phyloP scores from a whole-genome alignment of 139 green algal species.

The Dunaliella primolecta region DNA sequence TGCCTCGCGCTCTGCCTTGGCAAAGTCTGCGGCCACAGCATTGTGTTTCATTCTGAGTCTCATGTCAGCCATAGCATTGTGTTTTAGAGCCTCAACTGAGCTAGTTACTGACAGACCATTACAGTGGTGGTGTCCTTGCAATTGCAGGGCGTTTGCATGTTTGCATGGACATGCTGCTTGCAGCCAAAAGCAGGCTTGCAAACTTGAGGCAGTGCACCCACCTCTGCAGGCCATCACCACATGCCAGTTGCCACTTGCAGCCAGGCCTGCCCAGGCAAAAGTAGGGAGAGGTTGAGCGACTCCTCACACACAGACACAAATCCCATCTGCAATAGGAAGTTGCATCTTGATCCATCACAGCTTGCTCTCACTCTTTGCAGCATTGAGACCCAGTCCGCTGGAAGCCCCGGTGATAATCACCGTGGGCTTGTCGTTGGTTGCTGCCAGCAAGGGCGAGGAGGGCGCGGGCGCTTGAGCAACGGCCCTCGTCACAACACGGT shows the following conservation, averaged over 20 bases:
- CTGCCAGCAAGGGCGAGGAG: not conserved
- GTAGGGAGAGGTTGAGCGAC: not conserved
- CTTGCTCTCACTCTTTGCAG: conserved; percentile 42
- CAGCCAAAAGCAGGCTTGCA: no score
- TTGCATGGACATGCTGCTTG: no score
- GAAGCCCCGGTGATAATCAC: conserved; percentile 88
- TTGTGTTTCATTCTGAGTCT: no score
- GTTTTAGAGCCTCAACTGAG: no score
- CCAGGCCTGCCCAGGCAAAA: conserved; percentile 33
- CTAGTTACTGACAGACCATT: no score
- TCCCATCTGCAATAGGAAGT: no score
- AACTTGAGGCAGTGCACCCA: conserved; percentile 42
- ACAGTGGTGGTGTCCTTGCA: no score
- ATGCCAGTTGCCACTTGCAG: conserved; percentile 74
- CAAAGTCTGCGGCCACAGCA: no score
- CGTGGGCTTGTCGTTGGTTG: conserved; percentile 34
- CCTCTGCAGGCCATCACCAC: conserved; percentile 80
- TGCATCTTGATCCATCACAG: no score
- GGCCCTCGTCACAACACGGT: not conserved
- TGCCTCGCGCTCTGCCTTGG: conserved; percentile 61
- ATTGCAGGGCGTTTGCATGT: no score
- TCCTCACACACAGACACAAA: no score
- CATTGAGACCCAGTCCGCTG: conserved; percentile 82
- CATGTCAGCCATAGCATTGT: no score
- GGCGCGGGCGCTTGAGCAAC: not conserved